phyloP scores from a whole-genome alignment of 2,329 filamentous ascomycete species.

The Monilinia vaccinii-corymbosi region DNA sequence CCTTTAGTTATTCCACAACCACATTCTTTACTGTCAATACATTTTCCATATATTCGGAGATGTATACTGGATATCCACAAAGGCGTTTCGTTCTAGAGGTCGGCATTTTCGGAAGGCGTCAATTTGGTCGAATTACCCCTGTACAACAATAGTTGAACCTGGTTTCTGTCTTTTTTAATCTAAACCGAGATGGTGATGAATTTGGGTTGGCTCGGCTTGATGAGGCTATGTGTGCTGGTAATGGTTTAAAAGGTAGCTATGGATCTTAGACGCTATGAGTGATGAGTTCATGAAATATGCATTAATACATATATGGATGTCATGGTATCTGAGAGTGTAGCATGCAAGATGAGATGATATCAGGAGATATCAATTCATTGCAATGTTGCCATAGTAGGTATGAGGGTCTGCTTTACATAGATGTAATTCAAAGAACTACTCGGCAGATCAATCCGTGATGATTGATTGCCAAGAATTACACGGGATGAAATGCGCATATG shows the following conservation, averaged over 20 bases:
- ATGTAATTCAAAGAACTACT: background rate
- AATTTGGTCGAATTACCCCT: constrained; percentile 3
- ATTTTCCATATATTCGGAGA: background rate
- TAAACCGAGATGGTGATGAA: background rate
- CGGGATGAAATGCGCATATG: background rate
- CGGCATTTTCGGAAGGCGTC: constrained; percentile 7
- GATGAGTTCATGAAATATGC: constrained; percentile 1
- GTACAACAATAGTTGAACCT: constrained; percentile 7
- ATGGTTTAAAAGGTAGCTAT: background rate
- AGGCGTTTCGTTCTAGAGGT: constrained; percentile 4
- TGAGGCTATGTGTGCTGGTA: background rate
- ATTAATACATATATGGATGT: background rate
- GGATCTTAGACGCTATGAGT: background rate
- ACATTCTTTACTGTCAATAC: constrained; percentile 7
- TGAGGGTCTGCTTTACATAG: background rate
- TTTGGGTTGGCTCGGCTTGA: background rate
- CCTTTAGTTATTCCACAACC: constrained; percentile 31
- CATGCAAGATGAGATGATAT: background rate
- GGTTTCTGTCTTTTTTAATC: constrained; percentile 4
- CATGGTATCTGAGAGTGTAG: background rate
- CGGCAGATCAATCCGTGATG: background rate
- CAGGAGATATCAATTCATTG: background rate
- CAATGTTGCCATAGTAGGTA: background rate
- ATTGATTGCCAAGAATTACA: background rate
- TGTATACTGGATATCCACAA: constrained; percentile 6